Evolutionary conservation across 2,329 filamentous ascomycete species (phyloP), one percentile per base, ranked within the genome.

Genomic region (Fusarium napiforme): DNA sequence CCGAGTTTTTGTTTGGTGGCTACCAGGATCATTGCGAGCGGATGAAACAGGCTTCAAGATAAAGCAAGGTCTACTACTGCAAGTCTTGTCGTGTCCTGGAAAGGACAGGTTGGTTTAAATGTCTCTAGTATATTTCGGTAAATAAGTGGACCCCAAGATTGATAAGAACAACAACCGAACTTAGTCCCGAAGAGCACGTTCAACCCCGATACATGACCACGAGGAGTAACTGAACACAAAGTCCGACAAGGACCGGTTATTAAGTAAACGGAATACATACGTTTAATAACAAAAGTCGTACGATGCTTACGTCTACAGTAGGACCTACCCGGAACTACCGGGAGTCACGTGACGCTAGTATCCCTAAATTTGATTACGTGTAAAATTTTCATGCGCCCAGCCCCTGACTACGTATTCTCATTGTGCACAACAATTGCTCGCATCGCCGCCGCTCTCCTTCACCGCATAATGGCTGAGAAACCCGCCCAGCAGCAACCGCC

Each of bases 391-490:
- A 9, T 2, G 23, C 23, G 50, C 34, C n/a, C 36, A 55, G 50
- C 50, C 50, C 34, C 50, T 55, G 28, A 40, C 37, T 39, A 6
- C 18, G 14, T 53, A 53, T 53, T 55, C 34, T 28, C 23, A 40
- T 55, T 55, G 45, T 55, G 50, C 34, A 55, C 50, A 55, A 18
- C 34, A 3, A 49, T n/a, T 14, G 15, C n/a, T 30, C 26, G 15
- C 32, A 28, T 49, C 46, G 30, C 47, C 45, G 28, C 46, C 16
- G 14, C 34, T 18, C 34, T 2, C 50, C 50, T 55, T 55, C 50
- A 55, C 50, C 50, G 50, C 50, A 55, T 55, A 55, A 55, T 55
- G 50, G 50, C 34, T 40, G 50, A 55, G 50, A 40, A 55, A 55
- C 9, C 19, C 23, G 34, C 50, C 34, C 50, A 52, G 0, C 50